Evolutionary conservation across 2,329 filamentous ascomycete species (phyloP).

Genomic region (Stachybotrys chartarum): DNA sequence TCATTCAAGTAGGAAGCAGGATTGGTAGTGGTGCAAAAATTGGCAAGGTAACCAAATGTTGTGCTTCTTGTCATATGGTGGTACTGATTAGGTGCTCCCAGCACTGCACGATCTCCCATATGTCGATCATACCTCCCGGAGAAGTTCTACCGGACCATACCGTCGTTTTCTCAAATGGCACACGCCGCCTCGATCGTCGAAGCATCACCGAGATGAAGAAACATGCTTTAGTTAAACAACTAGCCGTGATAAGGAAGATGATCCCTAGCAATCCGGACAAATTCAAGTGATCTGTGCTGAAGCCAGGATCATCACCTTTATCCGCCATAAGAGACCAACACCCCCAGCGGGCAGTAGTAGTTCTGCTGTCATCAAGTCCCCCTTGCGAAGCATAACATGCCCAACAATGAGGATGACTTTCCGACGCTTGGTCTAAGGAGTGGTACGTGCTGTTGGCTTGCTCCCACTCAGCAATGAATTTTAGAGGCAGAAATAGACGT

Average conservation of each 20-base stretch:
- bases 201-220: constrained; percentile 57
- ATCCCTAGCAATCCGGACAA: constrained; percentile 57
- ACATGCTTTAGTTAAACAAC: constrained; percentile 58
- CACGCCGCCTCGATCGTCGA: constrained; percentile 49
- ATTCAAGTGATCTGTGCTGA: constrained; percentile 22
- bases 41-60: constrained; percentile 45
- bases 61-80: not conserved
- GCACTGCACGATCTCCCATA: constrained; percentile 65
- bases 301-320: no score
- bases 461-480: no score
- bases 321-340: no score
- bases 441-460: no score
- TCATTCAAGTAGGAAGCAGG: constrained; percentile 51
- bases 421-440: no score
- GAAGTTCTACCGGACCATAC: constrained; percentile 58
- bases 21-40: constrained; percentile 54
- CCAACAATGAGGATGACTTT: no score
- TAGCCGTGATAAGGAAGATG: constrained; percentile 59
- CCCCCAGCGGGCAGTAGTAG: no score
- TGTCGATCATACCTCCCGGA: constrained; percentile 50
- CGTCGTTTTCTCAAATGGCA: constrained; percentile 61
- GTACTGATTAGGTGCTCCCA: constrained; percentile 26
- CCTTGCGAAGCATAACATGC: no score
- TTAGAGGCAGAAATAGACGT: no score
- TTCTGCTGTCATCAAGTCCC: no score